phyloP scores from a whole-genome alignment of 148 eudicot genomes.

The Spergularia marina region DNA sequence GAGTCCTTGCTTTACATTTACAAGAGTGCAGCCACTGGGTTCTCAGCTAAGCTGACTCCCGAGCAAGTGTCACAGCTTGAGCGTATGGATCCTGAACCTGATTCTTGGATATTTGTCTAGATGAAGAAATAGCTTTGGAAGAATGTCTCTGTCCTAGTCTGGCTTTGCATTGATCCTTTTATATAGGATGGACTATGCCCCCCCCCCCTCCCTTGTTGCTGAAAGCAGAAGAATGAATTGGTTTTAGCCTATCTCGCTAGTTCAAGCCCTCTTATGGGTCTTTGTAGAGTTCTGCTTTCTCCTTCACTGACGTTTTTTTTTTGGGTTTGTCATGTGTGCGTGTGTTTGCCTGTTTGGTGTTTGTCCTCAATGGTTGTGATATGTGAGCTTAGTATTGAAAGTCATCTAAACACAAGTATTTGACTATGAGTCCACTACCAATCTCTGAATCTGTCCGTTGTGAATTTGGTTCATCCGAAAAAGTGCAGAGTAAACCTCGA shows the following conservation, averaged over 20 bases:
- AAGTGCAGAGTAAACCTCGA: too few species aligned
- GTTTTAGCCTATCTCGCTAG: too few species aligned
- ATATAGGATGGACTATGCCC: not conserved
- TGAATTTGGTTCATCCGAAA: not conserved
- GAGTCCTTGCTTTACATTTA: slow-evolving; percentile 45
- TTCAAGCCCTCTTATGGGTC: too few species aligned
- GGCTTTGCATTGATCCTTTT: not conserved
- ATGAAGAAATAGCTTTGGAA: not conserved
- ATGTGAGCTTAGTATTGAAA: not conserved
- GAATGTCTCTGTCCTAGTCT: not conserved
- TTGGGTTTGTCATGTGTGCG: too few species aligned
- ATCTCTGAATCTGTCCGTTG: not conserved
- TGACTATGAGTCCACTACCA: not conserved
- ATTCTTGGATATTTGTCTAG: not conserved
- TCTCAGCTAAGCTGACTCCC: slow-evolving; percentile 57
- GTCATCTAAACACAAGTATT: not conserved
- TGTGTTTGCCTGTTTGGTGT: too few species aligned
- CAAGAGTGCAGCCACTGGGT: slow-evolving; percentile 52
- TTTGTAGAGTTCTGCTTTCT: too few species aligned
- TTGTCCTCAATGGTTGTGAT: not conserved
- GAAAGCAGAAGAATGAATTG: too few species aligned
- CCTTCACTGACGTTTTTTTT: too few species aligned
- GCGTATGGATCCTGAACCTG: slow-evolving; percentile 30
- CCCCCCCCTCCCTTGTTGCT: too few species aligned
- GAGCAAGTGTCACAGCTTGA: slow-evolving; percentile 42